Conservation (phyloP, 2,329 filamentous ascomycete species). For the Achaetomium macrosporum region DNA sequence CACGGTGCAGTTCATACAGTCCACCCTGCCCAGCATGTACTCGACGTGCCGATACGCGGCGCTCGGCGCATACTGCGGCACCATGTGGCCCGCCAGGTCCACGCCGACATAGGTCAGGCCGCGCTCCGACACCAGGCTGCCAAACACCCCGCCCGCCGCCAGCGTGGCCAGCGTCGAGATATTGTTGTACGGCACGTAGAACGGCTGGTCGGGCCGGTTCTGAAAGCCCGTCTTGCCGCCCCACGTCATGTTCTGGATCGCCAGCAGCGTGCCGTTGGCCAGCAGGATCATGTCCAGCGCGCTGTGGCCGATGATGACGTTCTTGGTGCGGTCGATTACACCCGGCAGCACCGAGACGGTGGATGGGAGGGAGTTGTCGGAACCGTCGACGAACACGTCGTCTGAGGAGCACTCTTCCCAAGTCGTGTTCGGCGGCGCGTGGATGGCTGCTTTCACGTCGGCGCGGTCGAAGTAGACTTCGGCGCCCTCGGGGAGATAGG, state of each 20-base stretch:
- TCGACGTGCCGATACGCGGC: conserved; percentile 68
- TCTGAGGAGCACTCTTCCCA: conserved; percentile 24
- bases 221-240: conserved; percentile 66
- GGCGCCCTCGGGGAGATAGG: conserved; percentile 58
- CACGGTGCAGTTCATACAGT: conserved; percentile 41
- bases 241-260: conserved; percentile 79
- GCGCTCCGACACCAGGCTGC: conserved; percentile 65
- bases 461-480: conserved; percentile 64
- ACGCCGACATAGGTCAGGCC: conserved; percentile 67
- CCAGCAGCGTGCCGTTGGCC: conserved; percentile 62
- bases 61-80: conserved; percentile 61
- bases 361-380: conserved; percentile 50
- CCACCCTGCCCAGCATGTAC: conserved; percentile 65
- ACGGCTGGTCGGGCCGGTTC: conserved; percentile 50
- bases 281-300: conserved; percentile 63
- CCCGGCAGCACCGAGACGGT: conserved; percentile 56
- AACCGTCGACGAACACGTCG: conserved; percentile 35
- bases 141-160: conserved; percentile 56
- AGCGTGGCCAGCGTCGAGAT: conserved; percentile 31
- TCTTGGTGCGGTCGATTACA: conserved; percentile 67
- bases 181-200: conserved; percentile 62
- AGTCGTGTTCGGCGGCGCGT: conserved; percentile 58
- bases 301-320: conserved; percentile 70
- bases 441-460: conserved; percentile 66
- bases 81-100: conserved; percentile 60